Evolutionary conservation across 495 filamentous ascomycete species (phyloP).

Genomic region (Parachaetomium inaequale): DNA sequence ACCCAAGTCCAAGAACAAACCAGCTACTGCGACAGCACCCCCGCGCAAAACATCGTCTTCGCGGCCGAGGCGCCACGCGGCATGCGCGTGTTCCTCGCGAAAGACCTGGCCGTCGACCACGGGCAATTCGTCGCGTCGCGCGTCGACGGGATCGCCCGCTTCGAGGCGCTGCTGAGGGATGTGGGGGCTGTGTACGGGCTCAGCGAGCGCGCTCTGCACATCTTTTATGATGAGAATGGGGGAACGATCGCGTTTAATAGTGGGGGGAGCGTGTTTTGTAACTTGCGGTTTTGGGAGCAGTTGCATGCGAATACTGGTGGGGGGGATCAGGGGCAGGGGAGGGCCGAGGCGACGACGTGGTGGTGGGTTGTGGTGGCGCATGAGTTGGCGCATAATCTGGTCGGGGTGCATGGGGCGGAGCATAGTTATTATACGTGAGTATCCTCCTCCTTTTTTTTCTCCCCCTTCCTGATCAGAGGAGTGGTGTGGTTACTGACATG

Average conservation of each 20-base stretch:
- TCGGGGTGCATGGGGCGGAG: slow-evolving; percentile 69
- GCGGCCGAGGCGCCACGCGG: slow-evolving; percentile 65
- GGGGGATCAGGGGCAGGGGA: slow-evolving; percentile 32
- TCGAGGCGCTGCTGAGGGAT: slow-evolving; percentile 67
- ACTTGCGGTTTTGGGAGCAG: slow-evolving; percentile 79
- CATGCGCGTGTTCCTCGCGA: slow-evolving; percentile 70
- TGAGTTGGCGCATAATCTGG: slow-evolving; percentile 91
- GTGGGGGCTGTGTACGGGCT: slow-evolving; percentile 68
- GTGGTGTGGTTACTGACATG: slow-evolving; percentile 13
- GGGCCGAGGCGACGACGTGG: slow-evolving; percentile 68
- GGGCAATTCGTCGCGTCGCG: slow-evolving; percentile 59
- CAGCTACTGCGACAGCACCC: slow-evolving; percentile 82
- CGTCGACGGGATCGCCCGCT: slow-evolving; percentile 59
- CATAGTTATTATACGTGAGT: slow-evolving; percentile 83
- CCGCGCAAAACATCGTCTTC: slow-evolving; percentile 74
- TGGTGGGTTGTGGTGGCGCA: slow-evolving; percentile 81
- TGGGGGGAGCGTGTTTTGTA: slow-evolving; percentile 86
- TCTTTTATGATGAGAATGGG: slow-evolving; percentile 79
- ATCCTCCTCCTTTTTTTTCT: background rate
- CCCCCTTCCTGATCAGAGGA: background rate
- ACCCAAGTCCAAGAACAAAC: slow-evolving; percentile 76
- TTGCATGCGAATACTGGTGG: slow-evolving; percentile 58
- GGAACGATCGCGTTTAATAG: slow-evolving; percentile 85
- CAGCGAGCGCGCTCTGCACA: slow-evolving; percentile 59
- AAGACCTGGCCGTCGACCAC: slow-evolving; percentile 38